Evolutionary conservation across 768 basidiomycete genomes (phyloP), one percentile per base, ranked within the genome.

Genomic region (Thelephora ganbajun): DNA sequence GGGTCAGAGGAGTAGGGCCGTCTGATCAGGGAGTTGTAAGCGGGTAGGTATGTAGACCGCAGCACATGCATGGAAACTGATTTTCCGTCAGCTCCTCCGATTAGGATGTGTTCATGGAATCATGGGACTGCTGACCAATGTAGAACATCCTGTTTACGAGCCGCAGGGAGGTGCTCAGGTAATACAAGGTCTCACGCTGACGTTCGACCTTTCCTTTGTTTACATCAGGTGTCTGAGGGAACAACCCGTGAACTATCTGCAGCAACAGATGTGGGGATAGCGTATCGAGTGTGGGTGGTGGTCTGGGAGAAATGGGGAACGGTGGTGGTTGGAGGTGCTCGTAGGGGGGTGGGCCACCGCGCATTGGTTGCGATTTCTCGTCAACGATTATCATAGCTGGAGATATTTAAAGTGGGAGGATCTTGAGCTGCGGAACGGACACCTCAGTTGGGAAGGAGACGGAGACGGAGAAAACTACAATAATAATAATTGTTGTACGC

Each of bases 31-130:
- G 69, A 64, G 19, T 65, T 63, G 58, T 90, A 91, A 0, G 74
- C 65, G 5, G 77, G 73, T 37, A 90, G 66, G 60, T 87, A 88
- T 0, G 77, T 76, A 0, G 80, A 82, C 34, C 88, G 75, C 3
- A 91, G 70, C 51, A 89, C 73, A 54, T 88, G 79, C 85, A 87
- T 89, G 62, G 74, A 84, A 11, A 84, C 82, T 80, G 43, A 16
- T 45, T 45, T 45, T 9, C 16, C 9, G 11, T n/a, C 48, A 9
- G 45, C 26, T 26, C 41, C 16, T 11, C 34, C n/a, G 33, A 19
- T 46, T 30, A 22, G 9, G 36, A 36, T 45, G 35, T 23, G 44
- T 35, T 44, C 48, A 44, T 39, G 33, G 12, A 23, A 48, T 30
- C n/a, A 16, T 18, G 47, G 3, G 7, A 45, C 19, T 19, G 54